phyloP scores from a whole-genome alignment of 148 eudicot genomes.

The Rhododendron kiyosumense region DNA sequence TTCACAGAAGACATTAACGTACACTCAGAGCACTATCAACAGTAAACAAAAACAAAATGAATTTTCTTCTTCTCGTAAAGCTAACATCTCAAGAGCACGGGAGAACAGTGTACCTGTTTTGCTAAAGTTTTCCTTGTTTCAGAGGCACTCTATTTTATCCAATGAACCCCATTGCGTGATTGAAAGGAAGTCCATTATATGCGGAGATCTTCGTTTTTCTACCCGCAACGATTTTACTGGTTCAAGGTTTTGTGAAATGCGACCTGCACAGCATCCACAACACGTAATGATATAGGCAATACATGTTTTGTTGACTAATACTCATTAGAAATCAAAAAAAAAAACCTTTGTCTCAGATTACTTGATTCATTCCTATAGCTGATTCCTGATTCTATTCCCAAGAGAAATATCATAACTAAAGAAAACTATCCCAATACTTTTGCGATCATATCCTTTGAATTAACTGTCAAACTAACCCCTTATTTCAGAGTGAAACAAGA shows the following conservation, averaged over 20 bases:
- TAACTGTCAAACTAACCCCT: background rate
- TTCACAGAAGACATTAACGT: background rate
- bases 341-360: background rate
- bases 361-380: background rate
- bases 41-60: background rate
- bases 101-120: background rate
- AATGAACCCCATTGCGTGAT: background rate
- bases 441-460: background rate
- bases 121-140: background rate
- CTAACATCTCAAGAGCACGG: background rate
- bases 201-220: background rate
- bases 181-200: background rate
- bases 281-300: background rate
- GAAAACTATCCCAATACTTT: background rate
- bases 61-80: background rate
- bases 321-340: background rate
- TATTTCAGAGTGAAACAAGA: background rate
- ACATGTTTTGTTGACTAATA: background rate
- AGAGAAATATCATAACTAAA: background rate
- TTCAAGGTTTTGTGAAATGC: conserved; percentile 76
- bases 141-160: background rate
- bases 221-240: conserved; percentile 15
- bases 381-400: background rate
- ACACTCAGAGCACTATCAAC: background rate
- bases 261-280: conserved; percentile 34